A percentile compares a stretch with the other conserved stretches of the same genome.
phyloP scores from a whole-genome alignment of 2,329 filamentous ascomycete genomes.

The Penicillium sp. region DNA sequence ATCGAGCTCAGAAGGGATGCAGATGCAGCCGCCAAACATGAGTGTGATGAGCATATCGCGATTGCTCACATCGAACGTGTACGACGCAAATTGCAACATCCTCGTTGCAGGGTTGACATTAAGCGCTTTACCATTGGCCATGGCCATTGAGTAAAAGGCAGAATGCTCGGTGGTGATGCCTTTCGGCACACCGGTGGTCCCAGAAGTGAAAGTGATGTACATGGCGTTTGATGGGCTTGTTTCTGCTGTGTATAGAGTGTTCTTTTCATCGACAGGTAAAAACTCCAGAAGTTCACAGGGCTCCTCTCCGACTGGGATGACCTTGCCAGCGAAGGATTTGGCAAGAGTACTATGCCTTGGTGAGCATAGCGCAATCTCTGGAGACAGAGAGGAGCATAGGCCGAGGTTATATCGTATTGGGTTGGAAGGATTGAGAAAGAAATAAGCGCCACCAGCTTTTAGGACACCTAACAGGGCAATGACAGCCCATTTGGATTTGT shows the following conservation, averaged over 20 bases:
- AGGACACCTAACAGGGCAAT: background rate
- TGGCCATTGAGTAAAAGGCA: background rate
- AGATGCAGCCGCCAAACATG: no score
- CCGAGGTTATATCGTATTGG: background rate
- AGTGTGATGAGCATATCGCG: no score
- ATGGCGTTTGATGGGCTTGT: background rate
- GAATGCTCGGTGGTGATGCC: background rate
- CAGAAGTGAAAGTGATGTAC: background rate
- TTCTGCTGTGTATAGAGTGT: background rate
- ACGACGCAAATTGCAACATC: background rate
- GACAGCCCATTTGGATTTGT: background rate
- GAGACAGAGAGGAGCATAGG: background rate
- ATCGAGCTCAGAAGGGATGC: no score
- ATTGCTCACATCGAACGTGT: background rate
- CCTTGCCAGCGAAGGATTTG: background rate
- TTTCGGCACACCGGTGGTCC: background rate
- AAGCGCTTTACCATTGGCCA: background rate
- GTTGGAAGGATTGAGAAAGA: background rate
- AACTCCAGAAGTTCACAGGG: background rate
- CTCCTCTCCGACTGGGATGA: background rate
- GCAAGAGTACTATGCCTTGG: background rate
- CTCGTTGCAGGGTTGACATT: no score
- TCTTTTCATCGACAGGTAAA: background rate
- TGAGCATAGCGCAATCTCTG: background rate
- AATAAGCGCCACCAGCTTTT: background rate